Conservation (phyloP, 441 rosid genomes). For the Erodium texanum region DNA sequence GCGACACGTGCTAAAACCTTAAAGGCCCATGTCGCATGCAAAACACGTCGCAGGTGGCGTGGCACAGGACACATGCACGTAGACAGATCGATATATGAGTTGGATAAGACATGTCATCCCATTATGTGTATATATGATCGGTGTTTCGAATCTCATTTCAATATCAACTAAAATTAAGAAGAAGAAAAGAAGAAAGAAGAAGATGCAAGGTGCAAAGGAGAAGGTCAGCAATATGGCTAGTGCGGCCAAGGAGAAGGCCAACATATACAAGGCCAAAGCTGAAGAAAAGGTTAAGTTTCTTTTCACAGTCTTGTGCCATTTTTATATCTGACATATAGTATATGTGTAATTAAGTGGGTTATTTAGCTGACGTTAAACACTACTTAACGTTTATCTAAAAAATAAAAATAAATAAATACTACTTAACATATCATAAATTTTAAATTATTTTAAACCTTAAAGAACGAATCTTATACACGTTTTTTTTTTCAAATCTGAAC, state of each 20-base stretch:
- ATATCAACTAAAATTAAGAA: not conserved
- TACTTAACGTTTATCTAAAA: no score
- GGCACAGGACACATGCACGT: not conserved
- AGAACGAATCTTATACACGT: no score
- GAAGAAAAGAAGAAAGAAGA: not conserved
- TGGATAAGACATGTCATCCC: no score
- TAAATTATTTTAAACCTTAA: no score
- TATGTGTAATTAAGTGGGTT: no score
- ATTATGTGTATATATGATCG: not conserved
- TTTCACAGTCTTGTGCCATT: not conserved
- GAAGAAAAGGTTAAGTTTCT: constrained; percentile 36
- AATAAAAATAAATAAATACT: not conserved
- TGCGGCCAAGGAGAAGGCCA: constrained; percentile 46
- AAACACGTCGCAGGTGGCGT: constrained; percentile 5
- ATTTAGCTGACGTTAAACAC: no score
- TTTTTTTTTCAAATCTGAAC: no score
- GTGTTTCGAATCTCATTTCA: not conserved
- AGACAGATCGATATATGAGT: not conserved
- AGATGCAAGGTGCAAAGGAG: constrained; percentile 51
- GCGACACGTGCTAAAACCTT: no score
- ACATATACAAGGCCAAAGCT: constrained; percentile 41
- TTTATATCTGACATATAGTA: no score
- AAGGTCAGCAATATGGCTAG: constrained; percentile 63
- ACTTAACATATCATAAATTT: no score
- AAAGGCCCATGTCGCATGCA: constrained; percentile 12